Percentiles rank a stretch among this genome's conserved stretches.
Conservation (phyloP, 2,329 filamentous ascomycete species). For the Lecanicillium sp. region DNA sequence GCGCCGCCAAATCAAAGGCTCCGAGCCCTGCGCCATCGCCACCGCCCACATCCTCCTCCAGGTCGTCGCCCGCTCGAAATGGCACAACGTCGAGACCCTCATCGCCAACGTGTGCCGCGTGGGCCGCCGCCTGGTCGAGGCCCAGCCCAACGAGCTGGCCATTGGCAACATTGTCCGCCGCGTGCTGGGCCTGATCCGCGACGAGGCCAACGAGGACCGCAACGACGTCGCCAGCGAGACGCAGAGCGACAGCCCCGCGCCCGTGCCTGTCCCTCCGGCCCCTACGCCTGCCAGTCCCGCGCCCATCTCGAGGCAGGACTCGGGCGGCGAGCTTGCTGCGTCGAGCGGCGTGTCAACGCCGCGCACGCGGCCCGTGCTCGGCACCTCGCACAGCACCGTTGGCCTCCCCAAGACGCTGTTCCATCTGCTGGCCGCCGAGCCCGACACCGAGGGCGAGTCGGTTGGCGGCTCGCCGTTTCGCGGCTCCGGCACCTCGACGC, state of each 20-base stretch:
- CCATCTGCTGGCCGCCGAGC: constrained; percentile 71
- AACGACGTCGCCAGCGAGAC: constrained; percentile 57
- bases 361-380: constrained; percentile 51
- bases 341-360: constrained; percentile 19
- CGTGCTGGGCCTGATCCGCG: constrained; percentile 82
- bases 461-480: constrained; percentile 37
- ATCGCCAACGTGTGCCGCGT: constrained; percentile 73
- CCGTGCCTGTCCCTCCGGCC: constrained; percentile 33
- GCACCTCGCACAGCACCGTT: constrained; percentile 53
- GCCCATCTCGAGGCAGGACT: constrained; percentile 26
- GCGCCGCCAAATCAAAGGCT: constrained; percentile 79
- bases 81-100: constrained; percentile 68
- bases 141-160: constrained; percentile 83
- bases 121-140: constrained; percentile 69
- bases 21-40: constrained; percentile 81
- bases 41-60: constrained; percentile 83
- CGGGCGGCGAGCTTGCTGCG: constrained; percentile 20
- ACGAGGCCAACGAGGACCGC: constrained; percentile 77
- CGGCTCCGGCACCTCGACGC: constrained; percentile 42
- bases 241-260: constrained; percentile 36
- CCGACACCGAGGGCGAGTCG: constrained; percentile 34
- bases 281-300: constrained; percentile 21
- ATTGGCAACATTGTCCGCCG: constrained; percentile 92
- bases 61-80: constrained; percentile 76
- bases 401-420: constrained; percentile 72